Percentiles rank a stretch among this genome's conserved stretches.
These are phyloP conservation scores for Pleurotus salmoneostramineus DNA, from an alignment of 768 basidiomycete species.

Conservation along the genomic window DNA sequence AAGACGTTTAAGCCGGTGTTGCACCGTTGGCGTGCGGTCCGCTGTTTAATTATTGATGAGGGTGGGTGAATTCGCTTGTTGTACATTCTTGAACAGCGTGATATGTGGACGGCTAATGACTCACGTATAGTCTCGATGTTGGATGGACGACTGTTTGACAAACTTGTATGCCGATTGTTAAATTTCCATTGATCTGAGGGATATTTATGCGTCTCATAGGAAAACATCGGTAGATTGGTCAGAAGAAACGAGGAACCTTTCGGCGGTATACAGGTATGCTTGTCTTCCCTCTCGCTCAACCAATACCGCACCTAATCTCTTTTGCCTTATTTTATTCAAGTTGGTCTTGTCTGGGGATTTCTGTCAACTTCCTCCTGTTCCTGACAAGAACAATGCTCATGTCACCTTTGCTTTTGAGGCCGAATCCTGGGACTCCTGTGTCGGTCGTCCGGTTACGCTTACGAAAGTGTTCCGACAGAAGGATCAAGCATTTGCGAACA, in stretches of 20 bases:
- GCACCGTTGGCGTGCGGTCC: slow-evolving; percentile 57
- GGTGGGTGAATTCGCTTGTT: slow-evolving; percentile 36
- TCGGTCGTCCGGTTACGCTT: slow-evolving; percentile 51
- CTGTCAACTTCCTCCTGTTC: slow-evolving; percentile 86
- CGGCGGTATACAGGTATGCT: slow-evolving; percentile 77
- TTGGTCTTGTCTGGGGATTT: slow-evolving; percentile 87
- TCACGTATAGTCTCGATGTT: slow-evolving; percentile 77
- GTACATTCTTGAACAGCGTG: too few species aligned
- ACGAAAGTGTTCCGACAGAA: slow-evolving; percentile 86
- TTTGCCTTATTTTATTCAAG: slow-evolving; percentile 28
- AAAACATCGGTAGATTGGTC: slow-evolving; percentile 56
- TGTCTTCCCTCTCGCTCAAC: neutral
- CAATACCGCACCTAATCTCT: neutral
- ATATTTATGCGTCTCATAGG: slow-evolving; percentile 36
- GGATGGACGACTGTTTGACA: slow-evolving; percentile 77
- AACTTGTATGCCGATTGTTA: slow-evolving; percentile 45
- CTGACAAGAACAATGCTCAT: slow-evolving; percentile 40
- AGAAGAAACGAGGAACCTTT: slow-evolving; percentile 58
- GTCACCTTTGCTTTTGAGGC: slow-evolving; percentile 80
- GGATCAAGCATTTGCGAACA: slow-evolving; percentile 78
- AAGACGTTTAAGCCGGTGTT: slow-evolving; percentile 33
- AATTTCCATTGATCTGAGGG: slow-evolving; percentile 17
- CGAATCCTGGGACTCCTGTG: slow-evolving; percentile 61
- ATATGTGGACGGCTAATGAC: neutral
- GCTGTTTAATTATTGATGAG: slow-evolving; percentile 81